Evolutionary conservation across 139 green algal genomes (phyloP), one percentile per base, ranked within the genome.

Genomic region (Pleodorina starrii): DNA sequence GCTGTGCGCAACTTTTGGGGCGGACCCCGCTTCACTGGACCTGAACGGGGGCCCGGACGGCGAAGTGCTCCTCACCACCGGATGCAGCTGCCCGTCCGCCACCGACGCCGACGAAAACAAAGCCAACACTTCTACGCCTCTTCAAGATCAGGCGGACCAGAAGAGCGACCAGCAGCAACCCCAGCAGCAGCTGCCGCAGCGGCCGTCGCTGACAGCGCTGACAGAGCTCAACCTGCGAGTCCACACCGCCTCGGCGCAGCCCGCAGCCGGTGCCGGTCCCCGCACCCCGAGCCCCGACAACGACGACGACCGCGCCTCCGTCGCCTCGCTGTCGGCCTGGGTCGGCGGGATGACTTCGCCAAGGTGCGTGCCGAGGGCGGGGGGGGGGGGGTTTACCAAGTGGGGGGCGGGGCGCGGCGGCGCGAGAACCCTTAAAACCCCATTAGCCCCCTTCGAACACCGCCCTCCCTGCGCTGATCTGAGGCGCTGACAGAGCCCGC

Each of bases 101-200:
- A 23, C 74, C 5, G 44, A 66, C 5, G 29, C 7, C 29, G 32
- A 25, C 74, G 66, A 6, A 44, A 63, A 23, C 23, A 48, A 1
- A 7, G 32, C 7, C 72, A 80, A 38, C 23, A 35, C n/a, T n/a
- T n/a, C n/a, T n/a, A n/a, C n/a, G n/a, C n/a, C n/a, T n/a, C n/a
- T n/a, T n/a, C n/a, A n/a, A n/a, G n/a, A n/a, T n/a, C n/a, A n/a
- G n/a, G n/a, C n/a, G n/a, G n/a, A n/a, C n/a, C n/a, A n/a, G n/a
- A n/a, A n/a, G n/a, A n/a, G 12, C 63, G 63, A 74, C 63, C 63
- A 74, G n/a, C 71, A 78, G 71, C 71, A 76, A 46, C 21, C n/a
- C n/a, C 35, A 79, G 38, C 72, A 83, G 46, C 44, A 66, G 44
- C 46, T 43, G 44, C 44, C 43, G 75, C 44, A 27, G 29, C 46